phyloP scores from a whole-genome alignment of 257 asterid genomes.

The Fraxinus cuspidata region DNA sequence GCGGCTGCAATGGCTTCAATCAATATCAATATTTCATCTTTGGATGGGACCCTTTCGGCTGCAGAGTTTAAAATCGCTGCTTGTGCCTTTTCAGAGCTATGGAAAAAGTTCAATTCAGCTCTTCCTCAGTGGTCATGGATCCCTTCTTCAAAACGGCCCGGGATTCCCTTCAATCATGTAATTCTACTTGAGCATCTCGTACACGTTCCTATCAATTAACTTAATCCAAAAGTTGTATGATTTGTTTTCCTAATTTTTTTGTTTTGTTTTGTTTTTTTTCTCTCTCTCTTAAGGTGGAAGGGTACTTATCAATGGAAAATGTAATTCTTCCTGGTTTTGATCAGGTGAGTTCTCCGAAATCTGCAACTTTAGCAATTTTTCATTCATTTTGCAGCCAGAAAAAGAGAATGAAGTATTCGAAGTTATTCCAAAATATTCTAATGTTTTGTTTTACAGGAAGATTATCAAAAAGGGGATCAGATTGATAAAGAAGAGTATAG shows the following conservation, averaged over 20 bases:
- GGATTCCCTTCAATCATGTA: slow-evolving; percentile 45
- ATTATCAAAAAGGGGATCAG: slow-evolving; percentile 25
- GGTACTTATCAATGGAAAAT: slow-evolving; percentile 69
- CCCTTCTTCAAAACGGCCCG: slow-evolving; percentile 46
- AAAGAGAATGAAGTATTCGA: not conserved
- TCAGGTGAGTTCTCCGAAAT: slow-evolving; percentile 44
- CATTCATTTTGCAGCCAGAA: not conserved
- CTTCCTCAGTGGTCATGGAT: slow-evolving; percentile 75
- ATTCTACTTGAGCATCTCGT: not conserved
- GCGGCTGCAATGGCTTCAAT: not conserved
- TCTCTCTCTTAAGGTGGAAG: slow-evolving; percentile 43
- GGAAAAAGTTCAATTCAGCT: slow-evolving; percentile 59
- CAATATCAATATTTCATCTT: slow-evolving; percentile 9
- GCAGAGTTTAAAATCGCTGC: slow-evolving; percentile 59
- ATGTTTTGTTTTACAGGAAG: slow-evolving; percentile 36
- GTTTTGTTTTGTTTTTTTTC: too few relatives aligned
- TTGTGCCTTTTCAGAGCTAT: slow-evolving; percentile 54
- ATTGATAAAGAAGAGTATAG: slow-evolving; percentile 43
- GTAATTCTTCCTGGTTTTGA: slow-evolving; percentile 44
- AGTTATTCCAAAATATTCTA: not conserved
- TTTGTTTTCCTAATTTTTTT: slow-evolving; percentile 4
- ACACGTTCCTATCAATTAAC: not conserved
- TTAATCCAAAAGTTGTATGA: slow-evolving; percentile 11
- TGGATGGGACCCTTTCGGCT: slow-evolving; percentile 67
- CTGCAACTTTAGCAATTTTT: not conserved